A percentile compares a stretch with the other conserved stretches of the same genome.
These are phyloP conservation scores for Erythrophleum ivorense DNA, from an alignment of 331 rosid genomes.

Conservation along the genomic window DNA sequence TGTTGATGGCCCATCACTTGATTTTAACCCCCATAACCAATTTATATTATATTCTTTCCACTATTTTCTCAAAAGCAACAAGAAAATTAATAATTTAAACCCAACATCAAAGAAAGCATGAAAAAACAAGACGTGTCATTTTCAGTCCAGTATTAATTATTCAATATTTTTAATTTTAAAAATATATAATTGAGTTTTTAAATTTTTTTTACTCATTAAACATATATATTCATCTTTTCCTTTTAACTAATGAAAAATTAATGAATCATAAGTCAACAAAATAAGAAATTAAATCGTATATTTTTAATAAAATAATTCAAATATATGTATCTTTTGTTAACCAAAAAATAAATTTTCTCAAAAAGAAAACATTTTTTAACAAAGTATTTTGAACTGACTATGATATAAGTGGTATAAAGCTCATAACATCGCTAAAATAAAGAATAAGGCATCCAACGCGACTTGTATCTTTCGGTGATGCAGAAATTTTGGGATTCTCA, in stretches of 20 bases:
- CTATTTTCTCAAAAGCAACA: not conserved
- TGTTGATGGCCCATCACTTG: not conserved
- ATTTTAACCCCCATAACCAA: too few species aligned
- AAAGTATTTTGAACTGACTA: slow-evolving; percentile 19
- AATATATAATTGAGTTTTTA: not conserved
- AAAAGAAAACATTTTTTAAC: not conserved
- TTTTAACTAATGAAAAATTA: not conserved
- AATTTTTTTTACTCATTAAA: not conserved
- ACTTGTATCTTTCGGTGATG: slow-evolving; percentile 22
- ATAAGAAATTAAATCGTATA: too few species aligned
- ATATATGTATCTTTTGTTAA: too few species aligned
- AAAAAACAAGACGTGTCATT: too few species aligned
- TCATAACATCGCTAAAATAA: not conserved
- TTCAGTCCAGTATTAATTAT: too few species aligned
- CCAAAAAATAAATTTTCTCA: not conserved
- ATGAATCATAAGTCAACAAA: not conserved
- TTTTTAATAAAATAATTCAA: not conserved
- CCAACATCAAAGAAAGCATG: not conserved
- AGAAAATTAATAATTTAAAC: not conserved
- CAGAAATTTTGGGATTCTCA: not conserved
- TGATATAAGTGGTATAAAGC: slow-evolving; percentile 12
- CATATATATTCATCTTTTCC: too few species aligned
- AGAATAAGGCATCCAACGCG: slow-evolving; percentile 40
- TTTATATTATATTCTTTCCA: not conserved
- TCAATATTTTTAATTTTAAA: not conserved